A percentile compares a stretch with the other conserved stretches of the same genome.
These are phyloP conservation scores for Rhizopus delemar DNA, from an alignment of 371 early-diverging fungal genomes.

Conservation along the genomic window DNA sequence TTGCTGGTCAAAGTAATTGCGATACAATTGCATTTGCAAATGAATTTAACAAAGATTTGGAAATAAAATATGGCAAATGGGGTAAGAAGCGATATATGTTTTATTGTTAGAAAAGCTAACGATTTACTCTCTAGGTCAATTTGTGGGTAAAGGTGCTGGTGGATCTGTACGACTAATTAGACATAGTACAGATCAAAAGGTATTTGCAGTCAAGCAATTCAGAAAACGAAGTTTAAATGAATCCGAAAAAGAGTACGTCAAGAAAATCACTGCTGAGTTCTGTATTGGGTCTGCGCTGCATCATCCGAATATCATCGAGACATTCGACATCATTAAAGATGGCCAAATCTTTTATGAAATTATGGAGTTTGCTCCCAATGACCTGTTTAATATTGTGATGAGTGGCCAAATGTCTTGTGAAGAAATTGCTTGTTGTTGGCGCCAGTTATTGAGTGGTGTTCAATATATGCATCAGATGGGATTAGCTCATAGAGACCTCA, in stretches of 20 bases:
- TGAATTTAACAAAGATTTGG: constrained; percentile 33
- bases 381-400: constrained; percentile 75
- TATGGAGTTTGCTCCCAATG: constrained; percentile 83
- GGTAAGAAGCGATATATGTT: constrained; percentile 19
- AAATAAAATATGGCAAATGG: constrained; percentile 38
- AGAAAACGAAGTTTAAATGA: constrained; percentile 71
- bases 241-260: constrained; percentile 75
- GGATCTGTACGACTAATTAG: constrained; percentile 71
- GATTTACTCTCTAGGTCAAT: constrained; percentile 41
- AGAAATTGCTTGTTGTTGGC: constrained; percentile 74
- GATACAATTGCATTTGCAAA: constrained; percentile 26
- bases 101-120: not conserved
- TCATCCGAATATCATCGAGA: constrained; percentile 85
- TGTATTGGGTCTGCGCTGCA: constrained; percentile 83
- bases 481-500: constrained; percentile 86
- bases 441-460: constrained; percentile 75
- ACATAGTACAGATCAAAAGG: constrained; percentile 55
- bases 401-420: constrained; percentile 65
- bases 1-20: not conserved
- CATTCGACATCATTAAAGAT: constrained; percentile 79
- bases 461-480: constrained; percentile 73
- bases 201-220: constrained; percentile 85
- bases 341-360: constrained; percentile 65
- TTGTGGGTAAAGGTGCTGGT: constrained; percentile 76
- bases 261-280: constrained; percentile 82